phyloP scores from a whole-genome alignment of 2,329 filamentous ascomycete genomes.

The Phyllosticta citrichinensis region DNA sequence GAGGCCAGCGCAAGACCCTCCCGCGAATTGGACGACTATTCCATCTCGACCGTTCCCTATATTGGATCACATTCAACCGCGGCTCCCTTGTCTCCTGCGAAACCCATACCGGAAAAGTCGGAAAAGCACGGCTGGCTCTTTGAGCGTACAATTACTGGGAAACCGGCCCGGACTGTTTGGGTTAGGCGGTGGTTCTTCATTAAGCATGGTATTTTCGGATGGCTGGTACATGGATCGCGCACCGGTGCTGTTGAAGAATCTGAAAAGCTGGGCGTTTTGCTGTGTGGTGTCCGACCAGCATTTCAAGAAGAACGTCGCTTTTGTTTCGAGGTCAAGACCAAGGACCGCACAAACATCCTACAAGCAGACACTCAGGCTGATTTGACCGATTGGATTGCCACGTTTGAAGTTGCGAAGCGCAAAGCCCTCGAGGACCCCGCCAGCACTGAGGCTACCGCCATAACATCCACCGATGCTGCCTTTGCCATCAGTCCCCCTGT shows the following conservation, averaged over 20 bases:
- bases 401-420: conserved; percentile 90
- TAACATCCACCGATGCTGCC: conserved; percentile 52
- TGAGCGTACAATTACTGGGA: conserved; percentile 69
- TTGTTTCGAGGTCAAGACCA: conserved; percentile 98
- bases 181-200: conserved; percentile 90
- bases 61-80: conserved; percentile 52
- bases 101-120: conserved; percentile 38
- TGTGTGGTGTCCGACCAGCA: conserved; percentile 86
- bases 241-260: conserved; percentile 84
- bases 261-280: conserved; percentile 86
- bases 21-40: conserved; percentile 87
- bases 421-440: conserved; percentile 70
- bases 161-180: conserved; percentile 85
- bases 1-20: conserved; percentile 66
- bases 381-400: conserved; percentile 87
- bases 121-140: conserved; percentile 97
- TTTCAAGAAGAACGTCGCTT: conserved; percentile 89
- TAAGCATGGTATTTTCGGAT: conserved; percentile 91
- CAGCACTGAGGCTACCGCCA: conserved; percentile 39
- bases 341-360: conserved; percentile 77
- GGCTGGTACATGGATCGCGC: conserved; percentile 72
- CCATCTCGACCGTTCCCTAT: conserved; percentile 79
- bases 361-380: conserved; percentile 89
- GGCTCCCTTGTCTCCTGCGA: conserved; percentile 38
- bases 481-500: conserved; percentile 87